Evolutionary conservation across 768 basidiomycete genomes (phyloP).

Genomic region (Collybiopsis confluens): DNA sequence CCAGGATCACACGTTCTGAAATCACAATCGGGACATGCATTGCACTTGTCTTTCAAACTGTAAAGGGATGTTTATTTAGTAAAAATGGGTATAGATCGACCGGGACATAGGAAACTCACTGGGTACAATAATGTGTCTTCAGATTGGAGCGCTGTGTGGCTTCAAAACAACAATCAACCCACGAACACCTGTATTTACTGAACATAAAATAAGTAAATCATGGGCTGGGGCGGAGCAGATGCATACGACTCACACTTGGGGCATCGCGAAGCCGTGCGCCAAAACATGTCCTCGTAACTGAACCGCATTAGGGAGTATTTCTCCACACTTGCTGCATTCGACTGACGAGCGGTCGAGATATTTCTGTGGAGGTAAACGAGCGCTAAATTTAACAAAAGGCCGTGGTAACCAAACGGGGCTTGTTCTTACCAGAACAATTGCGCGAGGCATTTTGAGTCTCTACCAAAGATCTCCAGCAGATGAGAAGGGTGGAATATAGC

Average conservation of each 20-base stretch:
- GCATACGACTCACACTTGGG: neutral
- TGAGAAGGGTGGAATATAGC: neutral
- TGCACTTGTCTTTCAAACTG: slow-evolving; percentile 3
- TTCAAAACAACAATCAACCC: neutral
- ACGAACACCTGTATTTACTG: slow-evolving; percentile 3
- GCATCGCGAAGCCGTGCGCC: neutral
- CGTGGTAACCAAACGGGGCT: neutral
- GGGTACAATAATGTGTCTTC: neutral
- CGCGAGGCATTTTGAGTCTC: neutral
- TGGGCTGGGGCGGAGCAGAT: neutral
- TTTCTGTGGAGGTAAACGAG: neutral
- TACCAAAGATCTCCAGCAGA: neutral
- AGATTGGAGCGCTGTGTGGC: slow-evolving; percentile 1
- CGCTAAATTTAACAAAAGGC: neutral
- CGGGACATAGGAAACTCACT: slow-evolving; percentile 6
- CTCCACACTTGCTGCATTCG: slow-evolving; percentile 1
- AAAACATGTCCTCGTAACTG: neutral
- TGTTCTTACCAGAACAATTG: neutral
- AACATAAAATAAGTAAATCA: neutral
- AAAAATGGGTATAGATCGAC: neutral
- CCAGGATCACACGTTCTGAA: slow-evolving; percentile 4
- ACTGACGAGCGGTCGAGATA: neutral
- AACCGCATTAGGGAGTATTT: neutral
- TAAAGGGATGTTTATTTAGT: neutral
- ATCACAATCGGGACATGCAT: slow-evolving; percentile 1